A percentile compares a stretch with the other conserved stretches of the same genome.
phyloP scores from a whole-genome alignment of 257 asterid species.

The Fraxinus anomala region DNA sequence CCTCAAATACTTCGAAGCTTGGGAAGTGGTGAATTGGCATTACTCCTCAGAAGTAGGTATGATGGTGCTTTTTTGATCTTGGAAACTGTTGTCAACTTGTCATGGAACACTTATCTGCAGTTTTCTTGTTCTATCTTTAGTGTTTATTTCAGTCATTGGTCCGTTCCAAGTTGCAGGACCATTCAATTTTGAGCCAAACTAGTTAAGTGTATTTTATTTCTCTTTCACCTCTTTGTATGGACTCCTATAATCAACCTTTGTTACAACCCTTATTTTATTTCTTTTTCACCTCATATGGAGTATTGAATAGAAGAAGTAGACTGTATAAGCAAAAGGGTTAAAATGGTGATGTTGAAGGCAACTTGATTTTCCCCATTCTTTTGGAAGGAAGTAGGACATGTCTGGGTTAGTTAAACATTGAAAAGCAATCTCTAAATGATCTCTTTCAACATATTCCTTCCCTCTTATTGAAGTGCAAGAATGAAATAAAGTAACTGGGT shows the following conservation, averaged over 20 bases:
- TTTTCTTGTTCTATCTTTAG: neutral
- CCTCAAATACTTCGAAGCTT: constrained; percentile 2
- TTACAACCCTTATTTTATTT: too few species aligned
- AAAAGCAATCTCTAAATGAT: too few species aligned
- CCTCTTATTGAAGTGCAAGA: too few species aligned
- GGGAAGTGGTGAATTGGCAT: neutral
- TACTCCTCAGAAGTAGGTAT: neutral
- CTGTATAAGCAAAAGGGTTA: neutral
- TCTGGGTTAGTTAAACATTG: too few species aligned
- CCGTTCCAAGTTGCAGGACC: constrained; percentile 23
- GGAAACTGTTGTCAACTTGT: neutral
- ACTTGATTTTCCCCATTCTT: too few species aligned
- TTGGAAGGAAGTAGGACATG: too few species aligned
- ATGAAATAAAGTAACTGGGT: too few species aligned
- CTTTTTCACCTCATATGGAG: neutral
- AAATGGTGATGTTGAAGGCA: too few species aligned
- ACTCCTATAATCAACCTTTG: neutral
- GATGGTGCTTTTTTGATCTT: neutral
- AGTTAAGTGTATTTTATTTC: neutral
- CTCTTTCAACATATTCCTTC: too few species aligned
- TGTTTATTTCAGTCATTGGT: neutral
- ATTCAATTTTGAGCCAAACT: constrained; percentile 26
- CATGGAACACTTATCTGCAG: neutral
- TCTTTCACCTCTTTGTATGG: neutral
- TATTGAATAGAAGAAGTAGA: neutral